Conservation (phyloP, 2,329 filamentous ascomycete species). For the Myriangium duriaei region DNA sequence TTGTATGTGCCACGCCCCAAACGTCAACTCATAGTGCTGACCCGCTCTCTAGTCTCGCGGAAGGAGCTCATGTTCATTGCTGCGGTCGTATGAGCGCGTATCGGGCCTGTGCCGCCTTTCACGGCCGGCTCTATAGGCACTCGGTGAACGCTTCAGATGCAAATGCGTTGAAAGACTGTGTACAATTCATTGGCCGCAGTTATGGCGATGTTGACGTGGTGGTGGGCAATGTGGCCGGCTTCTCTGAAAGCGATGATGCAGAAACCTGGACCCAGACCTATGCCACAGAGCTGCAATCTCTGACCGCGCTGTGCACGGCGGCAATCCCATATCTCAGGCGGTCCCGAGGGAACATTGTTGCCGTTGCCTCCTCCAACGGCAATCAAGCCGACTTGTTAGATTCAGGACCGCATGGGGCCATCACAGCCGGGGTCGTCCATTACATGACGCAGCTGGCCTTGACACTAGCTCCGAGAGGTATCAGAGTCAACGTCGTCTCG, state of each 20-base stretch:
- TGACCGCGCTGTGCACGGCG: constrained; percentile 21
- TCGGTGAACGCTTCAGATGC: constrained; percentile 15
- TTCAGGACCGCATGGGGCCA: constrained; percentile 25
- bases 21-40: background rate
- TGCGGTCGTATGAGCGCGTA: constrained; percentile 22
- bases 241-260: constrained; percentile 18
- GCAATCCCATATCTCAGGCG: constrained; percentile 24
- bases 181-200: constrained; percentile 14
- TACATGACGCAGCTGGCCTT: constrained; percentile 26
- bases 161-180: constrained; percentile 18
- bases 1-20: constrained; percentile 11
- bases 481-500: constrained; percentile 25
- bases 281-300: constrained; percentile 25
- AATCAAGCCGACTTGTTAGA: constrained; percentile 27
- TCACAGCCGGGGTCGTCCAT: constrained; percentile 27
- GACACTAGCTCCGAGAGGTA: constrained; percentile 22
- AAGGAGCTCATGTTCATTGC: constrained; percentile 22
- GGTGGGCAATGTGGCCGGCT: constrained; percentile 22
- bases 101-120: too few relatives aligned
- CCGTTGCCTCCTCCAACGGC: constrained; percentile 25
- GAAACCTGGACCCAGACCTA: constrained; percentile 20
- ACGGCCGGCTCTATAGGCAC: constrained; percentile 13
- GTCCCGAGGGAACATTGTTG: constrained; percentile 24
- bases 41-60: constrained; percentile 12
- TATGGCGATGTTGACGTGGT: constrained; percentile 20